Evolutionary conservation across 768 basidiomycete genomes (phyloP), one percentile per base, ranked within the genome.

Genomic region (Collybia mongolica): DNA sequence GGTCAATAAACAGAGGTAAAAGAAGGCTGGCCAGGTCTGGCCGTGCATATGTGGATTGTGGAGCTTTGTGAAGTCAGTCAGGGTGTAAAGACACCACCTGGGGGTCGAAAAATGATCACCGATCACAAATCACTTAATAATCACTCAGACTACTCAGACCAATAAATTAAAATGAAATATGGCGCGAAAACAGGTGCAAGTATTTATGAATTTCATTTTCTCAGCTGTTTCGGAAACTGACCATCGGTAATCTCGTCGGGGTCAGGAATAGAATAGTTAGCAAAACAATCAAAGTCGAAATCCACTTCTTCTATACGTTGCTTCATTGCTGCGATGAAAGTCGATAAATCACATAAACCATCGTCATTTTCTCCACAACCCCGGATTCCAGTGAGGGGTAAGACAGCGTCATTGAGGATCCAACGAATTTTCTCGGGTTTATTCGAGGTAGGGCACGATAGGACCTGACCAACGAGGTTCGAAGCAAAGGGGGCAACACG

Each of bases 351-450:
- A 53, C 89, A 92, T 39, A 87, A 55, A 1, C 89, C 89, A 44
- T 84, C 72, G 18, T 70, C 67, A 54, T 82, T 72, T 12, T 65
- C 59, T 1, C 70, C 73, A 58, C 88, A 91, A 15, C 83, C 84
- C 3, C 69, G 69, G 46, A 90, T 73, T 7, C 83, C 81, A 1
- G 78, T 83, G 14, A 90, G 72, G 1, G 89, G 88, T 2, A 86
- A 73, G 1, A 84, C 81, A 0, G 77, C 89, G 56, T 91, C 89
- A 60, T 92, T 90, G 56, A 90, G 70, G 39, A 90, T 76, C 65
- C 87, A 74, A 6, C 88, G 77, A 50, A 90, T 84, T 49, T 86
- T 76, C 53, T 54, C 65, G 8, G 60, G 60, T 20, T 50, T 57
- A 7, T 51, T 49, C 24, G 56, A 51, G 14, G 61, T 56, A 48